phyloP scores from a whole-genome alignment of 257 asterid genomes.

The Penstemon newberryi region DNA sequence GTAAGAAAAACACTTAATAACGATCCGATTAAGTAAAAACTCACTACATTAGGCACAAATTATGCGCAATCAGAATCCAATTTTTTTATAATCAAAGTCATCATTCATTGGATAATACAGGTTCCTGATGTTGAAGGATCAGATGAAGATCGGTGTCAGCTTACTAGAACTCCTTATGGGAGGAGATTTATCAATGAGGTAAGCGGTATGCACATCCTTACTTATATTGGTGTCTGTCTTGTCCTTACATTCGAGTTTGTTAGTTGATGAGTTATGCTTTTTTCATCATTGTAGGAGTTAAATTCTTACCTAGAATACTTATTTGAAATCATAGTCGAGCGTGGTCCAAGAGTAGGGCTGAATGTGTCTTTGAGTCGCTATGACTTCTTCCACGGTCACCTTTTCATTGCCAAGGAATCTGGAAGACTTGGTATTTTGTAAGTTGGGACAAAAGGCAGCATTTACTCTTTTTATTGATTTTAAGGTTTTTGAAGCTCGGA shows the following conservation, averaged over 20 bases:
- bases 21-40: no score
- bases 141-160: slow-evolving; percentile 64
- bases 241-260: slow-evolving; percentile 5
- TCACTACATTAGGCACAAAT: no score
- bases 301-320: slow-evolving; percentile 70
- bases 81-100: background rate
- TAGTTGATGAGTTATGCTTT: slow-evolving; percentile 24
- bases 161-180: slow-evolving; percentile 79
- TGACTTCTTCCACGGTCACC: slow-evolving; percentile 93
- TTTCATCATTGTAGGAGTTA: slow-evolving; percentile 62
- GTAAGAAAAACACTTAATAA: no score
- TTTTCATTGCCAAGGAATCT: slow-evolving; percentile 69
- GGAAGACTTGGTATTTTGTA: slow-evolving; percentile 95
- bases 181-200: slow-evolving; percentile 69
- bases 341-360: slow-evolving; percentile 83
- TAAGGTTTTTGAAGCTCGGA: background rate
- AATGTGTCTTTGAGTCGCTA: slow-evolving; percentile 74
- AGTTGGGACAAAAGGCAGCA: slow-evolving; percentile 40
- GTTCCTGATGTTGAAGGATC: slow-evolving; percentile 91
- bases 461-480: slow-evolving; percentile 19
- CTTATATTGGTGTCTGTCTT: slow-evolving; percentile 1
- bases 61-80: no score
- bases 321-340: slow-evolving; percentile 63
- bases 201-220: background rate
- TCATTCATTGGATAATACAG: slow-evolving; percentile 39